Evolutionary conservation across 2,329 filamentous ascomycete genomes (phyloP), one percentile per base, ranked within the genome.

Genomic region (Periglandula ipomoeae): DNA sequence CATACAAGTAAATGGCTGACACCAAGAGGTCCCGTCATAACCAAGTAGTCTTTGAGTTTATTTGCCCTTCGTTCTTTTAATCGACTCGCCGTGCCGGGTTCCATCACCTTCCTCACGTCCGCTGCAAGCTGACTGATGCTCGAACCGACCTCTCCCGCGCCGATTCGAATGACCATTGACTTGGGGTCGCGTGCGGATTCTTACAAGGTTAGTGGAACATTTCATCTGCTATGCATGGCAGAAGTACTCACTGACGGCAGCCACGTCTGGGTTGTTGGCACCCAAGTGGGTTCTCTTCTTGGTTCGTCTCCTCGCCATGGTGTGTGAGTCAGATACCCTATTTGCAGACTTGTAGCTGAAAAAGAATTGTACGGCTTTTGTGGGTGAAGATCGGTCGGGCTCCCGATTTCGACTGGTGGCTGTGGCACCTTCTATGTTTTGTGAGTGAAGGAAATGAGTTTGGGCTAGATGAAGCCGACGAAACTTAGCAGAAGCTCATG

Each of bases 101-200:
- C 89, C 89, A 98, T 95, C 71, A 97, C 91, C 48, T 78, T 77
- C 59, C 93, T 83, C 51, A 97, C 87, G 70, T 98, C 93, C 58
- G 86, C 83, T 20, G 91, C 90, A 58, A 98, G 74, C 70, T 97
- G 90, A 65, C 85, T 91, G 59, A 98, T 79, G 65, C 87, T 95
- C 51, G 88, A 81, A 50, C 93, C 93, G 46, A 98, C 89, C 64
- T 96, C 88, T 60, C 89, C 87, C 58, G 90, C 91, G 59, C 93
- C 93, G 60, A 96, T 90, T 58, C 93, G 87, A 67, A 98, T 95
- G 50, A 98, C 91, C 91, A 98, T 96, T 65, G 86, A 94, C 76
- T 96, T 96, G 30, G 93, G 93, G 46, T 82, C 77, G 55, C 82
- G 81, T 47, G 78, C 75, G 22, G 82, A n/a, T n/a, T n/a, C n/a